Evolutionary conservation across 352 stramenopile genomes (phyloP).

Genomic region (Globisporangium nunn): DNA sequence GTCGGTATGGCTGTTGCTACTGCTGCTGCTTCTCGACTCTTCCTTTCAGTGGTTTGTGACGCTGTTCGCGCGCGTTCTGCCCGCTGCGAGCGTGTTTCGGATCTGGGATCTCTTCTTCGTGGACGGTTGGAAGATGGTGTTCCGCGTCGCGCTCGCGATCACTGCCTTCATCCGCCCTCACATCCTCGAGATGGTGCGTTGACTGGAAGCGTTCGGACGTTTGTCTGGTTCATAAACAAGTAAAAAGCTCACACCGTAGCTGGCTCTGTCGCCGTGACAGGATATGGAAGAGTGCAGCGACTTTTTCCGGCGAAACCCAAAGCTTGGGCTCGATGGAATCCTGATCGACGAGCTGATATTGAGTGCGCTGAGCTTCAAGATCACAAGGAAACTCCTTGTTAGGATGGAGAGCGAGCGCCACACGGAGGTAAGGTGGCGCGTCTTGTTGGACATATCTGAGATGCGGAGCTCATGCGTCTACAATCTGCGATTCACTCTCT

Average conservation of each 20-base stretch:
- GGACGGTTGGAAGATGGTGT: slow-evolving; percentile 76
- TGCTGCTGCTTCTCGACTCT: background rate
- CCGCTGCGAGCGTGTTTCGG: slow-evolving; percentile 29
- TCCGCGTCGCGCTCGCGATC: slow-evolving; percentile 60
- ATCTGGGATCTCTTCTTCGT: slow-evolving; percentile 73
- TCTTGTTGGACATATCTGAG: background rate
- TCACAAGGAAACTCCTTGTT: slow-evolving; percentile 48
- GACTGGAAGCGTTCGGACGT: background rate
- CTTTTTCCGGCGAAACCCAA: slow-evolving; percentile 60
- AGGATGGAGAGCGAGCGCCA: slow-evolving; percentile 64
- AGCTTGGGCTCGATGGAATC: slow-evolving; percentile 33
- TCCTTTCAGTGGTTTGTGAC: slow-evolving; percentile 74
- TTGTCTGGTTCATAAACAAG: background rate
- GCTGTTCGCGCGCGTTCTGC: slow-evolving; percentile 63
- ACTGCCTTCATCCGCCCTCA: slow-evolving; percentile 44
- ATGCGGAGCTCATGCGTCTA: no score
- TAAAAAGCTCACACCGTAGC: background rate
- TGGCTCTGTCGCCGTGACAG: slow-evolving; percentile 10
- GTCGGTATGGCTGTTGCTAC: no score
- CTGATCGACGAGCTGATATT: slow-evolving; percentile 33
- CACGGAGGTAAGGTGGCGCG: slow-evolving; percentile 32
- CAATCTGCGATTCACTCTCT: background rate
- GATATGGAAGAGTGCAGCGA: slow-evolving; percentile 72
- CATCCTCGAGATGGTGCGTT: slow-evolving; percentile 47
- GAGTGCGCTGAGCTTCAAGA: slow-evolving; percentile 47